Evolutionary conservation across 1,139 yeast genomes (phyloP).

Genomic region (Candida mesenterica): DNA sequence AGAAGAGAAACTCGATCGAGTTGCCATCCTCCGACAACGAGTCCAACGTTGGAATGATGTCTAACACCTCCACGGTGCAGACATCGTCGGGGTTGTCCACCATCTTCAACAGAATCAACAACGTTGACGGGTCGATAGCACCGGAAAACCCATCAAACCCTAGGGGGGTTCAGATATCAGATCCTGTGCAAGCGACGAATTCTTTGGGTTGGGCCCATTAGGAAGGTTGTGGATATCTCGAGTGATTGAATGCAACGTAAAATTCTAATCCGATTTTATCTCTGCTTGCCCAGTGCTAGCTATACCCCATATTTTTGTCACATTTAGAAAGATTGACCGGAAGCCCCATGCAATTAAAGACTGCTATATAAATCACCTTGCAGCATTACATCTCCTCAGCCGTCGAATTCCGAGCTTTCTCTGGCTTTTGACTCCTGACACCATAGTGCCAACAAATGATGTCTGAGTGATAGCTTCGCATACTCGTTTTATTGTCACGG

Average conservation of each 20-base stretch:
- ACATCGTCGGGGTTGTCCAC: constrained; percentile 28
- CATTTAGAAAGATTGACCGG: background rate
- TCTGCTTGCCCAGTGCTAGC: too few relatives aligned
- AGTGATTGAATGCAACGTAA: too few relatives aligned
- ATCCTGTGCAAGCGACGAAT: constrained; percentile 46
- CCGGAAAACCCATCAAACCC: constrained; percentile 13
- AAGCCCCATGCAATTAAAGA: constrained; percentile 3
- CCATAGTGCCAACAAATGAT: too few relatives aligned
- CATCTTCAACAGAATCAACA: constrained; percentile 31
- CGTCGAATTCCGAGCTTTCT: too few relatives aligned
- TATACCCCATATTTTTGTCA: too few relatives aligned
- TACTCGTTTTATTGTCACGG: background rate
- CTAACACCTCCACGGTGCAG: constrained; percentile 17
- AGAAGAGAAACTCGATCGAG: constrained; percentile 33
- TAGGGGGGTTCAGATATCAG: constrained; percentile 36
- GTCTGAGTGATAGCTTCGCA: background rate
- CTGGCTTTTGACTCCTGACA: too few relatives aligned
- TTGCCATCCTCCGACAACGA: constrained; percentile 46
- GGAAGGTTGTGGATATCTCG: too few relatives aligned
- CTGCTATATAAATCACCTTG: too few relatives aligned
- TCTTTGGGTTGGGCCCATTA: constrained; percentile 45
- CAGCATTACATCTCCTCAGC: too few relatives aligned
- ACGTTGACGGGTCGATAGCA: constrained; percentile 16
- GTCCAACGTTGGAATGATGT: constrained; percentile 32
- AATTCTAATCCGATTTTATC: too few relatives aligned